phyloP scores from a whole-genome alignment of 164 flowering plant genomes.

The Litsea cubeba region DNA sequence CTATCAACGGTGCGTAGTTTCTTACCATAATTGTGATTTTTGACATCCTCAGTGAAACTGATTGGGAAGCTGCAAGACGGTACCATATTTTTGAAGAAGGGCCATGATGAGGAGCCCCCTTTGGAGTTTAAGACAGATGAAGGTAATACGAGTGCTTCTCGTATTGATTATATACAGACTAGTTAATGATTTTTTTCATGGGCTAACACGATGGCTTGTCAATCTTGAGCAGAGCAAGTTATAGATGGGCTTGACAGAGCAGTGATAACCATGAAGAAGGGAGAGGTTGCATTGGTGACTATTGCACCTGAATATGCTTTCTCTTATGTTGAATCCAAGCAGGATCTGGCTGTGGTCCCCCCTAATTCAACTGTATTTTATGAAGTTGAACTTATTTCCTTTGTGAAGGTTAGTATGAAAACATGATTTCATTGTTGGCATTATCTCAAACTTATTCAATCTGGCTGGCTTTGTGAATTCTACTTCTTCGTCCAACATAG shows the following conservation, averaged over 20 bases:
- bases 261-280: constrained; percentile 86
- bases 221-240: constrained; percentile 64
- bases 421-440: neutral
- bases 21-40: neutral
- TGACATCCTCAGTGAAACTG: constrained; percentile 59
- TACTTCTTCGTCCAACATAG: no score
- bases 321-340: constrained; percentile 57
- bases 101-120: constrained; percentile 47
- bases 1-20: no score
- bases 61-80: constrained; percentile 82
- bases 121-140: constrained; percentile 92
- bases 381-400: constrained; percentile 77
- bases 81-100: constrained; percentile 72
- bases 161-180: no score
- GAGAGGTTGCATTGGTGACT: constrained; percentile 67
- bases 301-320: constrained; percentile 85
- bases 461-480: no score
- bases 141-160: constrained; percentile 33
- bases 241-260: constrained; percentile 86
- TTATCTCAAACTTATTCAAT: neutral
- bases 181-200: neutral
- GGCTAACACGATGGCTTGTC: neutral
- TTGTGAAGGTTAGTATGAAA: constrained; percentile 48
- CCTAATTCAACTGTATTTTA: constrained; percentile 68
- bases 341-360: constrained; percentile 80